Conservation (phyloP, 495 filamentous ascomycete species). For the Penicillium desertorum region DNA sequence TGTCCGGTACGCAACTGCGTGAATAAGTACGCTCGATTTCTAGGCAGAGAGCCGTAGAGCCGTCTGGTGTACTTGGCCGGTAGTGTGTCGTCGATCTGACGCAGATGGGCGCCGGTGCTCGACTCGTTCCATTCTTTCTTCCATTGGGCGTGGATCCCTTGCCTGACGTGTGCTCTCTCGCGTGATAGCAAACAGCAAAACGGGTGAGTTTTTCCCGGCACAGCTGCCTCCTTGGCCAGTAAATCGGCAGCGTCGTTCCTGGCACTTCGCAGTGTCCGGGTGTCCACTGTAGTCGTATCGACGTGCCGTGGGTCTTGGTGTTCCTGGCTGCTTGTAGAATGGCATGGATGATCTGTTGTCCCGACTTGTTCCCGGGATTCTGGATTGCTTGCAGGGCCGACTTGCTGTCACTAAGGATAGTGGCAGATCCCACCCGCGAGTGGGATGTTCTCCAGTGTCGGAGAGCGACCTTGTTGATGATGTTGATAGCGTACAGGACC, state of each 20-base stretch:
- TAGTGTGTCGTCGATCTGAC: background rate
- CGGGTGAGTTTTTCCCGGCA: slow-evolving; percentile 8
- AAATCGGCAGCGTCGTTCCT: background rate
- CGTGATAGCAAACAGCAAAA: slow-evolving; percentile 15
- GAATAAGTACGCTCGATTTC: too few species aligned
- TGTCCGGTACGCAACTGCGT: too few species aligned
- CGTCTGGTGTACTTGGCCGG: too few species aligned
- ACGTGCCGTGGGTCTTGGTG: background rate
- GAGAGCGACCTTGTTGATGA: background rate
- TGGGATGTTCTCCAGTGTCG: background rate
- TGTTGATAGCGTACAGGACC: background rate
- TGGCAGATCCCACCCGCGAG: background rate
- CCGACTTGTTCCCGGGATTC: too few species aligned
- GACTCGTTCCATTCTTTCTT: too few species aligned
- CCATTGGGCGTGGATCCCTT: too few species aligned
- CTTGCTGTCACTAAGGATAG: background rate
- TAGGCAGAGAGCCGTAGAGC: too few species aligned
- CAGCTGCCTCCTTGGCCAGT: slow-evolving; percentile 5
- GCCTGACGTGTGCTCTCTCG: slow-evolving; percentile 3
- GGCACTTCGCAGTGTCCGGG: too few species aligned
- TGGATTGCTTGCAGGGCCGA: background rate
- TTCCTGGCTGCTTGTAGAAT: too few species aligned
- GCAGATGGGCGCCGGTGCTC: too few species aligned
- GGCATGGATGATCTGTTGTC: too few species aligned
- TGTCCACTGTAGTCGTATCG: too few species aligned